Base-by-base conservation (phyloP, 805 yeast species). In the Jamesozyma piceae region DNA sequence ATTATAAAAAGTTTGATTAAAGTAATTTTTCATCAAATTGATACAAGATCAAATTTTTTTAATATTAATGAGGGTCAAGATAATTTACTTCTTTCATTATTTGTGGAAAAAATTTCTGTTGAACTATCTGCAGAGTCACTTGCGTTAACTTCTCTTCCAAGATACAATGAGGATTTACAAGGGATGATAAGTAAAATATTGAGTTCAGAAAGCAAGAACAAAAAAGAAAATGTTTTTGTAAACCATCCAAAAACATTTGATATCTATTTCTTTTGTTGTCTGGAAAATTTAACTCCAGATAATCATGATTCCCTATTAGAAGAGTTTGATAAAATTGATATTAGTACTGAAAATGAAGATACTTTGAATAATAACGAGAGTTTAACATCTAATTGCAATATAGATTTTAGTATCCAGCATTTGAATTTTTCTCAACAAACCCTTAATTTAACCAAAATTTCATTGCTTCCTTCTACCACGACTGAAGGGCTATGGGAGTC, bases 401-500 rank as follows among this genome's bases (percentile, higher is more conserved):
- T 19, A 15, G 21, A 32, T 32, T n/a, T n/a, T n/a, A n/a, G n/a
- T n/a, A 32, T 32, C 15, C 29, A 24, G n/a, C 20, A 26, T 8
- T 3, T 22, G 3, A 5, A 15, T 3, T 35, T 53, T 18, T 50
- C 54, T 2, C 46, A 38, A 37, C 53, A 57, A 32, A 48, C 52
- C 14, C 24, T 50, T 5, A 39, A 49, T 2, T 41, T 49, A 18
- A 42, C 49, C 3, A 50, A 45, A 10, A 41, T 58, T 1, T 51
- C 55, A 0, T 28, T 47, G 2, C 42, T 67, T 17, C 72, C 73
- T 5, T 51, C 57, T 9, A 42, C 49, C 4, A 43, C 50, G 13
- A 50, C 60, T 11, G 67, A 66, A 28, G 52, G 54, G 5, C 38
- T 57, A 4, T 68, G 73, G 73, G 64, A 61, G 38, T 46, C 61